Conservation (phyloP, 768 basidiomycete species). For the Lentinula edodes region DNA sequence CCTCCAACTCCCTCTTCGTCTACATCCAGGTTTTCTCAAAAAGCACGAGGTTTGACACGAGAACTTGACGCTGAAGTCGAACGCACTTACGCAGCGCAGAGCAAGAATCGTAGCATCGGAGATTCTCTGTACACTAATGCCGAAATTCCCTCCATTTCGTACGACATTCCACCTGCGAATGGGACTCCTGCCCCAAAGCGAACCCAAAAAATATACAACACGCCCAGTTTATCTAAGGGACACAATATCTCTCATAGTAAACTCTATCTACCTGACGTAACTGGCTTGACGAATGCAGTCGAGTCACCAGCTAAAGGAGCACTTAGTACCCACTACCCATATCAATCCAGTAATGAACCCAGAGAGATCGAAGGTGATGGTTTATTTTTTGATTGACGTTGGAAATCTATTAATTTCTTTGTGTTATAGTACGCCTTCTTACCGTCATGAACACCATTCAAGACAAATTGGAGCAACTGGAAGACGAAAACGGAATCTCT, state of each 20-base stretch:
- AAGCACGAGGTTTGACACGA: constrained; percentile 49
- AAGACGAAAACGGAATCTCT: constrained; percentile 79
- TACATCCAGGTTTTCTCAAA: constrained; percentile 54
- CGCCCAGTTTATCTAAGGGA: neutral
- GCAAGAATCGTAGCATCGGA: neutral
- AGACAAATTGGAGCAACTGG: constrained; percentile 63
- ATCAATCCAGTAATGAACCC: constrained; percentile 39
- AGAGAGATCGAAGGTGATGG: constrained; percentile 62
- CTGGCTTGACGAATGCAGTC: constrained; percentile 75
- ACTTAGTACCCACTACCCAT: constrained; percentile 40
- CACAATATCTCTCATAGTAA: constrained; percentile 27
- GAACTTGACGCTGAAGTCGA: constrained; percentile 43
- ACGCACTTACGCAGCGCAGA: constrained; percentile 1
- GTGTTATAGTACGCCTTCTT: constrained; percentile 50
- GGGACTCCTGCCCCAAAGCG: neutral
- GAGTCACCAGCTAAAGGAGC: constrained; percentile 62
- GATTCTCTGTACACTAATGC: neutral
- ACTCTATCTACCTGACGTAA: constrained; percentile 74
- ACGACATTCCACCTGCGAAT: neutral
- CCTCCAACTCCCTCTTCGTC: constrained; percentile 56
- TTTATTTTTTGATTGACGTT: neutral
- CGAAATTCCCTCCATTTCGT: neutral
- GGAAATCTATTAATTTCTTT: neutral
- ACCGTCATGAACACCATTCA: constrained; percentile 61
- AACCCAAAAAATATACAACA: neutral